Conservation (phyloP, 2,329 filamentous ascomycete genomes). For the Alternaria incomplexa region DNA sequence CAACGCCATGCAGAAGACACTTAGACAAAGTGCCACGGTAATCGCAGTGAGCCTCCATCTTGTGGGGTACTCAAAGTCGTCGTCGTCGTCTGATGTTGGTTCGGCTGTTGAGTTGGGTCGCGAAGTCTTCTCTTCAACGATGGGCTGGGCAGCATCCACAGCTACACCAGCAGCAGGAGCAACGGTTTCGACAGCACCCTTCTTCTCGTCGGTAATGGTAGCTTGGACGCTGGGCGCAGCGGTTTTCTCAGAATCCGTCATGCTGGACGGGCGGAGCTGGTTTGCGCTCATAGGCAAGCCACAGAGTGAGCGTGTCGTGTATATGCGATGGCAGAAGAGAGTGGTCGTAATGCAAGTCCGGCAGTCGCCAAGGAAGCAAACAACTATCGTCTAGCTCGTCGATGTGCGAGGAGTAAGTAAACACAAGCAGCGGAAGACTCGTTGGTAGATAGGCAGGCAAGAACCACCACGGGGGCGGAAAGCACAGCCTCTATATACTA, state of each 20-base stretch:
- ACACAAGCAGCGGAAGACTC: background rate
- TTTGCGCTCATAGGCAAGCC: slow-evolving; percentile 28
- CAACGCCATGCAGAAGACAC: slow-evolving; percentile 49
- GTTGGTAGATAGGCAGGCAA: background rate
- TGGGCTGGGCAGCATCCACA: slow-evolving; percentile 20
- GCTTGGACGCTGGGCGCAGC: slow-evolving; percentile 35
- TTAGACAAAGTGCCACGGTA: slow-evolving; percentile 43
- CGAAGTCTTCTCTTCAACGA: slow-evolving; percentile 13
- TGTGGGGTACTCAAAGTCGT: slow-evolving; percentile 44
- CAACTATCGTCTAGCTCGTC: background rate
- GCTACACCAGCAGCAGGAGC: slow-evolving; percentile 30
- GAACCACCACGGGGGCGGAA: background rate
- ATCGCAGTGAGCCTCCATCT: slow-evolving; percentile 43
- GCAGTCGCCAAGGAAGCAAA: background rate
- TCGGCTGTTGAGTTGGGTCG: slow-evolving; percentile 26
- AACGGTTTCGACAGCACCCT: slow-evolving; percentile 30
- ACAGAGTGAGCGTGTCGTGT: background rate
- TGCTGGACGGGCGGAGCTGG: slow-evolving; percentile 36
- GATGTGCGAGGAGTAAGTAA: background rate
- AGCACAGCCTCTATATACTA: background rate
- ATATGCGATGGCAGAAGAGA: background rate
- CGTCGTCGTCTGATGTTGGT: slow-evolving; percentile 29
- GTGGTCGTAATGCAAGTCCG: background rate
- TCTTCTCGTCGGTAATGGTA: slow-evolving; percentile 31
- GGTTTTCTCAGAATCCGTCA: slow-evolving; percentile 43